A percentile compares a stretch with the other conserved stretches of the same genome.
phyloP scores from a whole-genome alignment of 306 rosid genomes.

The Abrus pulchellus region DNA sequence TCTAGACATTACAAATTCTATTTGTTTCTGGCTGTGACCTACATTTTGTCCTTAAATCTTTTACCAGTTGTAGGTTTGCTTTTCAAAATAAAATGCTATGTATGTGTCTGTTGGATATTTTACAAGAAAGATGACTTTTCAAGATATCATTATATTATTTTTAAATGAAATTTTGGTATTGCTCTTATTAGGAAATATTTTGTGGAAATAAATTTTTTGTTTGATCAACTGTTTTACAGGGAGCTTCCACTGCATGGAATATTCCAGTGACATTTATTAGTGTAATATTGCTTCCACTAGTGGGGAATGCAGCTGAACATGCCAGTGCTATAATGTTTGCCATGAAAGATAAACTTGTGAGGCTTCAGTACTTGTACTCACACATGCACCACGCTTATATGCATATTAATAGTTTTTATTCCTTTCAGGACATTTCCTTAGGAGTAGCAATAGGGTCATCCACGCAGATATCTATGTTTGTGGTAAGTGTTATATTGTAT shows the following conservation, averaged over 20 bases:
- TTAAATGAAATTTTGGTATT: not conserved
- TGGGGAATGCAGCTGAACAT: slow-evolving; percentile 94
- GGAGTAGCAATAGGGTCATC: slow-evolving; percentile 91
- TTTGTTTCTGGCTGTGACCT: not conserved
- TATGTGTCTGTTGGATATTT: slow-evolving; percentile 10
- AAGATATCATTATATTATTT: slow-evolving; percentile 5
- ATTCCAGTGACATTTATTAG: slow-evolving; percentile 79
- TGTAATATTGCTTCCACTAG: slow-evolving; percentile 85
- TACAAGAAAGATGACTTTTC: slow-evolving; percentile 7
- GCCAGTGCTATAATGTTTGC: slow-evolving; percentile 92
- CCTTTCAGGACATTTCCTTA: slow-evolving; percentile 74
- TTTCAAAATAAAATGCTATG: slow-evolving; percentile 14
- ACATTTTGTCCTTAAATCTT: slow-evolving; percentile 1
- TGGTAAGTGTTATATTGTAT: slow-evolving; percentile 58
- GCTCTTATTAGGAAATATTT: not conserved
- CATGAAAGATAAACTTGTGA: slow-evolving; percentile 90
- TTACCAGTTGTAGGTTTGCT: not conserved
- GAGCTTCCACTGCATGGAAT: slow-evolving; percentile 71
- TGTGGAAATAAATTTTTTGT: slow-evolving; percentile 11
- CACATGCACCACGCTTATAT: not conserved
- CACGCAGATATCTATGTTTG: slow-evolving; percentile 85
- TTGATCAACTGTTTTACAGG: slow-evolving; percentile 59
- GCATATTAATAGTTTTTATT: slow-evolving; percentile 38
- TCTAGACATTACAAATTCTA: not conserved
- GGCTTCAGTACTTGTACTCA: slow-evolving; percentile 33